Percentiles rank a stretch among this genome's conserved stretches.
Evolutionary conservation across 139 green algal species (phyloP).

Genomic region (Micractinium sp.): DNA sequence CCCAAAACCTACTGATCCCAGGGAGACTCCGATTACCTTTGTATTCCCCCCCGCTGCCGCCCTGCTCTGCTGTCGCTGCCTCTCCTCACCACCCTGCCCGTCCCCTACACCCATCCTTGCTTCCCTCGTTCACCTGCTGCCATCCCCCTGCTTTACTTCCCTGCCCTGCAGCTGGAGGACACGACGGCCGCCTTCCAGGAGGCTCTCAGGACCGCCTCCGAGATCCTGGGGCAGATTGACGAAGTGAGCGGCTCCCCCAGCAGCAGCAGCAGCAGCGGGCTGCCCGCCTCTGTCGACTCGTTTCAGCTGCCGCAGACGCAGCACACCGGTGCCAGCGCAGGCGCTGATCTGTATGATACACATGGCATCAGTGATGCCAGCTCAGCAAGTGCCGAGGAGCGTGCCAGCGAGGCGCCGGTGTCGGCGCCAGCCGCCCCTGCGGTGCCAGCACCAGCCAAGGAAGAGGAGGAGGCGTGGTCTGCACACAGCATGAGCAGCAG

Average conservation of each 20-base stretch:
- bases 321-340: too few relatives aligned
- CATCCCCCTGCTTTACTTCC: background rate
- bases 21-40: too few relatives aligned
- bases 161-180: conserved; percentile 49
- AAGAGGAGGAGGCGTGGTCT: background rate
- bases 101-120: background rate
- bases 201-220: conserved; percentile 41
- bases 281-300: too few relatives aligned
- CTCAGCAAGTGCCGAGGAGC: background rate
- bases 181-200: conserved; percentile 48
- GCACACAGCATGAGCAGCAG: too few relatives aligned
- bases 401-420: background rate
- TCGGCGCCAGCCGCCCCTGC: background rate
- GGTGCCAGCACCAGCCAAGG: background rate
- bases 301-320: background rate
- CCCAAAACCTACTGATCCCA: too few relatives aligned
- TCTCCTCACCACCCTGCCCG: background rate
- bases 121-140: background rate
- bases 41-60: too few relatives aligned
- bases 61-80: too few relatives aligned
- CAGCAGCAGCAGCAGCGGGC: background rate
- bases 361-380: background rate
- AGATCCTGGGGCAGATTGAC: conserved; percentile 35
- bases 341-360: too few relatives aligned
- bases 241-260: background rate